These are phyloP conservation scores for Diaporthe sp. DNA, from an alignment of 2,329 filamentous ascomycete genomes.

Conservation along the genomic window DNA sequence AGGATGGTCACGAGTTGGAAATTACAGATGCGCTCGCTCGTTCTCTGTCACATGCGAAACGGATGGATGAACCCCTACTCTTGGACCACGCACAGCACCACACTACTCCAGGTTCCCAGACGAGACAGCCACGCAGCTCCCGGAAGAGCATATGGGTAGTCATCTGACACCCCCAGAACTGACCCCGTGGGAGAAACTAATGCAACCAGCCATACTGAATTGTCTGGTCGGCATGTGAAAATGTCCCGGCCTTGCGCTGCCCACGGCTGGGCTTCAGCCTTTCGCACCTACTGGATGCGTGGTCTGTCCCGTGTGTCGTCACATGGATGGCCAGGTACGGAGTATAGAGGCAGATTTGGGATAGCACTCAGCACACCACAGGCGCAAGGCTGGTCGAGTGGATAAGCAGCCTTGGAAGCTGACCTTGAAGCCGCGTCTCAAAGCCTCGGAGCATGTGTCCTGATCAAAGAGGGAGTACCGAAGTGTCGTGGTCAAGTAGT, in stretches of 20 bases:
- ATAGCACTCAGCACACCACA: neutral
- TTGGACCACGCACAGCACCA: neutral
- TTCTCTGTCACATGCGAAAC: conserved; percentile 40
- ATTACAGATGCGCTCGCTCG: conserved; percentile 1
- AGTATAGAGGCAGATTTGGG: neutral
- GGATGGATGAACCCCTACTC: conserved; percentile 10
- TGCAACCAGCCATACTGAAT: neutral
- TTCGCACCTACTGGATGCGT: neutral
- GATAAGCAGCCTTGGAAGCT: neutral
- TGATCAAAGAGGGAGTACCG: no score
- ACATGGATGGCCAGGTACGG: neutral
- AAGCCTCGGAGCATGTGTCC: neutral
- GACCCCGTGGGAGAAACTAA: neutral
- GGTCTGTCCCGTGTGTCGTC: neutral
- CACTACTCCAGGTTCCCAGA: conserved; percentile 1
- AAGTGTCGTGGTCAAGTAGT: neutral
- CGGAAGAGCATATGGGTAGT: conserved; percentile 8
- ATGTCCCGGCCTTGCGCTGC: neutral
- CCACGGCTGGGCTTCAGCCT: conserved; percentile 13
- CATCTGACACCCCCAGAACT: conserved; percentile 30
- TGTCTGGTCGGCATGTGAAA: conserved; percentile 39
- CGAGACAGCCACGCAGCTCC: conserved; percentile 7
- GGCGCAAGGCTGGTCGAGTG: neutral
- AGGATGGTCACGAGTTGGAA: conserved; percentile 33
- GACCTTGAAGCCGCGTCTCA: neutral